Conservation (phyloP, 768 basidiomycete genomes). For the Tylopilus sp. region DNA sequence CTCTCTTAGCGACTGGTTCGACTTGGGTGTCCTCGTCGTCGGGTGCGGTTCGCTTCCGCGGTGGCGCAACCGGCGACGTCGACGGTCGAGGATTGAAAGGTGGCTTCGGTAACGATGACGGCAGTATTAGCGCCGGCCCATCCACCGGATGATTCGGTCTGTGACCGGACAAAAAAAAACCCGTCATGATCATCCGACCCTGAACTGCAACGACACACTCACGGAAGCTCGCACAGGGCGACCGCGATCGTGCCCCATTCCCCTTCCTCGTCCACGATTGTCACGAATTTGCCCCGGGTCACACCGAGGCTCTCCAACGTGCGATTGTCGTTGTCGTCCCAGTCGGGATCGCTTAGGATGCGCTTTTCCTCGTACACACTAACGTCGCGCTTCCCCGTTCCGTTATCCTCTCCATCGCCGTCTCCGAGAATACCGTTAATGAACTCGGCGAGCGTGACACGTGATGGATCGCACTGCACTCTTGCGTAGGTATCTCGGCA, state of each 20-base stretch:
- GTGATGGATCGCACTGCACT: conserved; percentile 68
- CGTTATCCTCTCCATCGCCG: conserved; percentile 32
- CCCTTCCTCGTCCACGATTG: conserved; percentile 86
- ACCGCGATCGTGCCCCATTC: conserved; percentile 69
- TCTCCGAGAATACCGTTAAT: conserved; percentile 64
- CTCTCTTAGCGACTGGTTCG: conserved; percentile 58
- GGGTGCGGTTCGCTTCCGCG: conserved; percentile 54
- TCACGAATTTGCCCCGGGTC: conserved; percentile 80
- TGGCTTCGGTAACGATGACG: conserved; percentile 59
- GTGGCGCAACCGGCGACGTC: conserved; percentile 36
- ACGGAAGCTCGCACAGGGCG: conserved; percentile 69
- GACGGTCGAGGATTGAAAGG: conserved; percentile 40
- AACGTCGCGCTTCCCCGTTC: conserved; percentile 52
- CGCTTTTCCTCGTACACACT: conserved; percentile 86
- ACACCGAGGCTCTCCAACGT: conserved; percentile 82
- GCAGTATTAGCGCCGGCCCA: conserved; percentile 57
- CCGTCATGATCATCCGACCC: background rate
- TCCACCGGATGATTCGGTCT: conserved; percentile 57
- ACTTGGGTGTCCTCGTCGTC: conserved; percentile 56
- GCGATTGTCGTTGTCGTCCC: conserved; percentile 81
- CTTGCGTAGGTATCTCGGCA: conserved; percentile 83
- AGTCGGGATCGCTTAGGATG: conserved; percentile 88
- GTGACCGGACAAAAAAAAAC: background rate
- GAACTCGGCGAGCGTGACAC: conserved; percentile 68
- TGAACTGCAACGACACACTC: conserved; percentile 34